phyloP scores from a whole-genome alignment of 1,284 basidiomycete species.

The Rhodofomes roseus region DNA sequence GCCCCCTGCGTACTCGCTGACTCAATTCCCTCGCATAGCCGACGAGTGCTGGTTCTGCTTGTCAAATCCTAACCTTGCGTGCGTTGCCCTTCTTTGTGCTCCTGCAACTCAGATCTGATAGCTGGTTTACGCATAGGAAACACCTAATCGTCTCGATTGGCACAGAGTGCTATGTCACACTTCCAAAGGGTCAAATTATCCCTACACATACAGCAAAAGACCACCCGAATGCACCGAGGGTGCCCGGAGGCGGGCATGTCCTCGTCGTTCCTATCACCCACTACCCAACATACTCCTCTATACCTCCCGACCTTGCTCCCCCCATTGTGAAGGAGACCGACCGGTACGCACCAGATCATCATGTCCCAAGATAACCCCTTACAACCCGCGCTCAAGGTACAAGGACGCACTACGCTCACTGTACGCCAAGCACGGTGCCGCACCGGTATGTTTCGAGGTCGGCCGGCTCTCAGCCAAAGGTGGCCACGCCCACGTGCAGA shows the following conservation, averaged over 20 bases:
- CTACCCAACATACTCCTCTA: slow-evolving; percentile 53
- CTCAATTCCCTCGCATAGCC: slow-evolving; percentile 40
- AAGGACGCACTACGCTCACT: slow-evolving; percentile 71
- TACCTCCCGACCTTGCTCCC: slow-evolving; percentile 72
- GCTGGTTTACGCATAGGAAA: slow-evolving; percentile 55
- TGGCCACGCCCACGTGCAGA: slow-evolving; percentile 93
- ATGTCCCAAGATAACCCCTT: background rate
- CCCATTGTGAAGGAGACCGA: slow-evolving; percentile 81
- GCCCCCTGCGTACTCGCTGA: no score
- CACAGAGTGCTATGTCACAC: slow-evolving; percentile 85
- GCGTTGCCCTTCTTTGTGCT: slow-evolving; percentile 8
- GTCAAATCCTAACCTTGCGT: slow-evolving; percentile 88
- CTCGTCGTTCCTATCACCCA: slow-evolving; percentile 83
- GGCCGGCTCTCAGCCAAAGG: slow-evolving; percentile 79
- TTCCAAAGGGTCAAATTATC: slow-evolving; percentile 91
- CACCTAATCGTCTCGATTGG: slow-evolving; percentile 94
- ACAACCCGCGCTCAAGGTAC: slow-evolving; percentile 45
- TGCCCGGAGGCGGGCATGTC: slow-evolving; percentile 93
- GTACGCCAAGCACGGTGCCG: slow-evolving; percentile 69
- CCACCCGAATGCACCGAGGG: slow-evolving; percentile 36
- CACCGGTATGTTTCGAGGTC: slow-evolving; percentile 85
- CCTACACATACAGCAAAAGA: slow-evolving; percentile 63
- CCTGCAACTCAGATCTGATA: background rate
- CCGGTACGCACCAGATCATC: slow-evolving; percentile 43
- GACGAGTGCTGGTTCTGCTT: slow-evolving; percentile 96